phyloP scores from a whole-genome alignment of 306 rosid genomes.

The Cicer pinnatifidum region DNA sequence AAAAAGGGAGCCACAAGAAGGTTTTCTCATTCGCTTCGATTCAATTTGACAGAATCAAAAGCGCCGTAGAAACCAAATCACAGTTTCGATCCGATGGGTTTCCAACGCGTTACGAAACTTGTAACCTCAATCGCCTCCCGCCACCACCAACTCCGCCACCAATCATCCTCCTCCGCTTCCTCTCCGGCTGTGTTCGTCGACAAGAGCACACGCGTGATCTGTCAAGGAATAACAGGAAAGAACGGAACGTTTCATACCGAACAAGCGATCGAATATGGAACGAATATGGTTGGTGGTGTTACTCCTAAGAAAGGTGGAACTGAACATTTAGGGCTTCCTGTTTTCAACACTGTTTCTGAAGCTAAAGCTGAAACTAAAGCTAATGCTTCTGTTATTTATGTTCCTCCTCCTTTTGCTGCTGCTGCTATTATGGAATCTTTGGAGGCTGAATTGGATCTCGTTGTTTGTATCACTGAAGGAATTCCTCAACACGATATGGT shows the following conservation, averaged over 20 bases:
- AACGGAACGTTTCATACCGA: conserved; percentile 96
- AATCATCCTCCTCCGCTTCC: conserved; percentile 65
- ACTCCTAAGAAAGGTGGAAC: conserved; percentile 99
- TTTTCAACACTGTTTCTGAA: conserved; percentile 89
- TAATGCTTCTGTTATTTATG: conserved; percentile 88
- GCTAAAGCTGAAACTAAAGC: conserved; percentile 97
- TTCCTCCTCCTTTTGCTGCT: conserved; percentile 98
- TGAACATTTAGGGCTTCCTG: conserved; percentile 97
- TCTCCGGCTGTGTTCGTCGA: conserved; percentile 94
- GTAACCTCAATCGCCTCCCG: conserved; percentile 63
- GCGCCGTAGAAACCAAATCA: conserved; percentile 26
- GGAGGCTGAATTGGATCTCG: conserved; percentile 96
- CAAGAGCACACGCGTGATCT: conserved; percentile 95
- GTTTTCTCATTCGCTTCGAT: background rate
- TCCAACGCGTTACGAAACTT: conserved; percentile 67
- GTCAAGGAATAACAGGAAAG: conserved; percentile 97
- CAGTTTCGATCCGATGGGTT: conserved; percentile 55
- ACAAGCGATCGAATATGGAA: conserved; percentile 98
- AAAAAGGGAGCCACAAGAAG: no score
- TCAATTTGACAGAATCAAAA: background rate
- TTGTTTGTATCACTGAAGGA: conserved; percentile 98
- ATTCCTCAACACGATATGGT: conserved; percentile 99
- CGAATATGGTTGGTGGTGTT: conserved; percentile 99
- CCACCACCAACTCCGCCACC: conserved; percentile 55
- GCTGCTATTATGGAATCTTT: conserved; percentile 88